Evolutionary conservation across 2,329 filamentous ascomycete species (phyloP).

Genomic region (Phialocephala subalpina): DNA sequence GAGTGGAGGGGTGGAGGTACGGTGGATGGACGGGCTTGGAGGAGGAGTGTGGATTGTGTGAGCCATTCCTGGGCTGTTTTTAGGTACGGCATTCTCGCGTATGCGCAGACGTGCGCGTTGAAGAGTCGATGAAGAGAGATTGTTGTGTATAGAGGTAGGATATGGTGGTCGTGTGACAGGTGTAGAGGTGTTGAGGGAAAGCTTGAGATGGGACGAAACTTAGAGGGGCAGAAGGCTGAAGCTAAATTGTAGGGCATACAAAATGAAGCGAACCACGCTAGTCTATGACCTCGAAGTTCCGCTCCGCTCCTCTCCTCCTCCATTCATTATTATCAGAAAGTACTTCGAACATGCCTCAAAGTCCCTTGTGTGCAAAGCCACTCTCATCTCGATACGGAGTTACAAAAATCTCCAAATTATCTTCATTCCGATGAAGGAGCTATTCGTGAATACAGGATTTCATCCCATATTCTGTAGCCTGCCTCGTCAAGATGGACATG

Average conservation of each 20-base stretch:
- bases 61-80: slow-evolving; percentile 90
- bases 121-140: neutral
- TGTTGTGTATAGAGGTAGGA: neutral
- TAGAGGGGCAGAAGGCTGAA: too few relatives aligned
- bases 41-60: slow-evolving; percentile 82
- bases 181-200: neutral
- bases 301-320: too few relatives aligned
- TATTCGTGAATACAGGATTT: neutral
- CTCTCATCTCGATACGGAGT: too few relatives aligned
- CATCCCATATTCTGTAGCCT: slow-evolving; percentile 30
- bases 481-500: slow-evolving; percentile 30
- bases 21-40: slow-evolving; percentile 85
- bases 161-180: neutral
- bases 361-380: too few relatives aligned
- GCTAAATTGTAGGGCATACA: too few relatives aligned
- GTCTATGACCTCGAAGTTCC: too few relatives aligned
- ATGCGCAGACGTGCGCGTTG: neutral
- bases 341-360: too few relatives aligned
- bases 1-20: slow-evolving; percentile 59
- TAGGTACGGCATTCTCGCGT: slow-evolving; percentile 76
- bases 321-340: too few relatives aligned
- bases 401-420: too few relatives aligned
- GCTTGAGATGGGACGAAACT: neutral
- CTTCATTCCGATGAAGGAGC: too few relatives aligned
- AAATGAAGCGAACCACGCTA: too few relatives aligned